Evolutionary conservation across 2,329 filamentous ascomycete species (phyloP), one percentile per base, ranked within the genome.

Genomic region (Trichoderma atroviride): DNA sequence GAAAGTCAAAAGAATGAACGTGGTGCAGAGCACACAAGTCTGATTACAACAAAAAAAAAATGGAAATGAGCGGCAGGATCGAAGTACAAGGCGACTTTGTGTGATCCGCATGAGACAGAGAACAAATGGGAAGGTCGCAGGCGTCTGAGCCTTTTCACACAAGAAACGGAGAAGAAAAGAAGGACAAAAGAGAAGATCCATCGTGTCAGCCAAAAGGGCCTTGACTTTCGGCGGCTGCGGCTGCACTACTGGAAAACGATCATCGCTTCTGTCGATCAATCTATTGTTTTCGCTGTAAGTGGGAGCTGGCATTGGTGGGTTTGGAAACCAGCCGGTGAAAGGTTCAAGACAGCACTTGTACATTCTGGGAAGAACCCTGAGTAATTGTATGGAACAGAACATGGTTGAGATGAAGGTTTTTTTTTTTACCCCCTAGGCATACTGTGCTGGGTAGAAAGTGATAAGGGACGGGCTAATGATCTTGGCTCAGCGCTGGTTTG

Each of bases 121-220:
- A 58, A 58, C 27, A 58, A 58, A 66, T 27, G 10, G 63, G 63
- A 66, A 66, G 63, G 63, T 58, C 29, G n/a, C 53, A 66, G 50
- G 35, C 37, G 4, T 27, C 33, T 40, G 9, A 1, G 40, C 22
- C 10, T 58, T n/a, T 57, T n/a, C 55, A n/a, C 29, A 19, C 5
- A n/a, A 19, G 19, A 43, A 43, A 43, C 7, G 27, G 27, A 27
- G 27, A 52, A 9, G 27, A 33, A 9, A 57, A 57, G 53, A 7
- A 66, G n/a, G 16, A 27, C 3, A 6, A 19, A 27, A 27, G 24
- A 33, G n/a, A 22, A 43, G 62, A 35, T 47, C 27, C 27, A 50
- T 57, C 35, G 53, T 24, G 19, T n/a, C 47, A 64, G 47, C 33
- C 47, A 22, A 29, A 50, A 64, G 61, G 61, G 22, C 47, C 40